Percentiles rank a stretch among this genome's conserved stretches.
These are phyloP conservation scores for Ettlia oleoabundans DNA, from an alignment of 139 green algal genomes.

Conservation along the genomic window DNA sequence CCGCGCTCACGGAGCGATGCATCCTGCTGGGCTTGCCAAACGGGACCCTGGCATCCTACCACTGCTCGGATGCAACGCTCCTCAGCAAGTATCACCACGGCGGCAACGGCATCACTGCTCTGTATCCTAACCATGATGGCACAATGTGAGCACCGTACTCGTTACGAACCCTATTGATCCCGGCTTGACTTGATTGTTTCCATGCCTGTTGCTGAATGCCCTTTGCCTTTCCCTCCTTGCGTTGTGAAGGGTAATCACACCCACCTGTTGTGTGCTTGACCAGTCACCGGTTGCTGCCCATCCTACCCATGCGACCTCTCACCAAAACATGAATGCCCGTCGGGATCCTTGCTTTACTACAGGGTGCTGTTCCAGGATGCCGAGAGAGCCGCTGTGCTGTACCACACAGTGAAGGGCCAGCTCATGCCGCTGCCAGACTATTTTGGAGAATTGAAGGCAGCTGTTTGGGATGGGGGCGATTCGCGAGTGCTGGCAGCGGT, in stretches of 20 bases:
- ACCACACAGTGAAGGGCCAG: conserved; percentile 75
- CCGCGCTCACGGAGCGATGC: conserved; percentile 67
- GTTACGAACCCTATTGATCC: too few species aligned
- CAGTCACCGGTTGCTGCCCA: background rate
- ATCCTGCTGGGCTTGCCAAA: conserved; percentile 61
- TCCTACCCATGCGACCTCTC: background rate
- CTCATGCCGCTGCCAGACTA: conserved; percentile 52
- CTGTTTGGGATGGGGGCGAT: conserved; percentile 76
- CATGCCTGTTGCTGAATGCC: too few species aligned
- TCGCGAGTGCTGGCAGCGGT: conserved; percentile 58
- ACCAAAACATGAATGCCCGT: too few species aligned
- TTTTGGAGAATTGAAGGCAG: conserved; percentile 30
- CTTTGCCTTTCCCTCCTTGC: too few species aligned
- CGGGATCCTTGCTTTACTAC: conserved; percentile 11
- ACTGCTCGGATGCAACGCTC: conserved; percentile 24
- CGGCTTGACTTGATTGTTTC: too few species aligned
- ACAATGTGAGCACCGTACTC: conserved; percentile 45
- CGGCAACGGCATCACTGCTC: conserved; percentile 50
- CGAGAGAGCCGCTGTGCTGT: conserved; percentile 53
- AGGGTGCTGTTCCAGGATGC: conserved; percentile 74
- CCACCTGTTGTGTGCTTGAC: background rate
- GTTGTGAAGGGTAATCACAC: too few species aligned
- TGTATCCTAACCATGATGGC: conserved; percentile 66
- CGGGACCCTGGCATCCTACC: conserved; percentile 69
- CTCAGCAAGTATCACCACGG: conserved; percentile 76